Conservation (phyloP, 768 basidiomycete genomes). For the Tylopilus vinaceipallidus region DNA sequence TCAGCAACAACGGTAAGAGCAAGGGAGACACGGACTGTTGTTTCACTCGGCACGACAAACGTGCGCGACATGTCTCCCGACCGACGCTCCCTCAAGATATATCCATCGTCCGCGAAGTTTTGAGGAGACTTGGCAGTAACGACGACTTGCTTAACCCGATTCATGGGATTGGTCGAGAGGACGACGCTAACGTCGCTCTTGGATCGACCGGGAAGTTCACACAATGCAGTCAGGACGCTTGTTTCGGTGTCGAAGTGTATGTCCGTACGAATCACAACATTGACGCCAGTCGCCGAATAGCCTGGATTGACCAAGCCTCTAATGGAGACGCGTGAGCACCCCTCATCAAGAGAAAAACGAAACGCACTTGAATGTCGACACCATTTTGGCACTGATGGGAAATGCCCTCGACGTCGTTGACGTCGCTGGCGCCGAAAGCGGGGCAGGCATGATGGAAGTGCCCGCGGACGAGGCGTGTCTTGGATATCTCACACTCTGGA, state of each 20-base stretch:
- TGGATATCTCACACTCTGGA: conserved; percentile 29
- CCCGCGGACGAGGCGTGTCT: conserved; percentile 18
- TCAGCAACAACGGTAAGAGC: neutral
- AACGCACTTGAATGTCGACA: conserved; percentile 23
- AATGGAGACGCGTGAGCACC: conserved; percentile 12
- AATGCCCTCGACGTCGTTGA: conserved; percentile 3
- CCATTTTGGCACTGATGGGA: conserved; percentile 4
- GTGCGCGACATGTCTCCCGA: conserved; percentile 49
- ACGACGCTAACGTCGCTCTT: conserved; percentile 55
- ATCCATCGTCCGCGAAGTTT: conserved; percentile 40
- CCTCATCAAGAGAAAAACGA: neutral
- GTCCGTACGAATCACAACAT: conserved; percentile 58
- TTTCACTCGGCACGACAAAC: conserved; percentile 53
- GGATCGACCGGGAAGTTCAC: conserved; percentile 70
- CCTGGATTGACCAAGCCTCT: conserved; percentile 28
- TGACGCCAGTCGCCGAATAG: conserved; percentile 18
- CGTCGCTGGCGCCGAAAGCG: conserved; percentile 1
- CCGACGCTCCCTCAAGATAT: conserved; percentile 53
- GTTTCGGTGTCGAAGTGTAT: conserved; percentile 53
- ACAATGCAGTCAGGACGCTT: conserved; percentile 52
- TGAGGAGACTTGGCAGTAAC: conserved; percentile 48
- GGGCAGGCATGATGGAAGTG: conserved; percentile 8
- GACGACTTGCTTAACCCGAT: conserved; percentile 58
- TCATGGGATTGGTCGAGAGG: conserved; percentile 60
- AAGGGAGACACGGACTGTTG: conserved; percentile 46